These are phyloP conservation scores for Manihot esculenta DNA, from an alignment of 441 rosid genomes.

Conservation along the genomic window DNA sequence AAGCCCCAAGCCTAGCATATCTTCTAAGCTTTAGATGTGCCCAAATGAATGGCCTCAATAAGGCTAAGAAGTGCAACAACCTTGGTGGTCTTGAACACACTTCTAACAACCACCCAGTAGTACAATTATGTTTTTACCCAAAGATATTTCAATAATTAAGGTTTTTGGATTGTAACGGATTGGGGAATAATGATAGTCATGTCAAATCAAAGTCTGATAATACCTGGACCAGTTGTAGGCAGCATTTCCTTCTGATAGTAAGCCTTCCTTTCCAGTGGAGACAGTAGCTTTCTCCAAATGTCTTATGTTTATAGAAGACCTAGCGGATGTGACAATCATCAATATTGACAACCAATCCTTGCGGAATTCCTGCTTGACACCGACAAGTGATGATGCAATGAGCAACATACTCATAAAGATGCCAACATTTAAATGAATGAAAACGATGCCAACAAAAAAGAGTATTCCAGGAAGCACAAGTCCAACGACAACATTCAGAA, in stretches of 20 bases:
- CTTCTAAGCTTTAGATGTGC: neutral
- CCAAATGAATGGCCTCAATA: neutral
- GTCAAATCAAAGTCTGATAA: slow-evolving; percentile 7
- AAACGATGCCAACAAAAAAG: slow-evolving; percentile 9
- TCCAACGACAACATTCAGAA: neutral
- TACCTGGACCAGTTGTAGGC: slow-evolving; percentile 99
- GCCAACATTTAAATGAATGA: slow-evolving; percentile 9
- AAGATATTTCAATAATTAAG: neutral
- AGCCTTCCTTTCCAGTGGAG: slow-evolving; percentile 99
- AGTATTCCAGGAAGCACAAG: neutral
- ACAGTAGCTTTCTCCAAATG: slow-evolving; percentile 98
- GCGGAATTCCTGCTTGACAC: slow-evolving; percentile 78
- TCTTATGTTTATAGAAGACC: slow-evolving; percentile 93
- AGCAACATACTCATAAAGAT: slow-evolving; percentile 12
- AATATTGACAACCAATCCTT: slow-evolving; percentile 94
- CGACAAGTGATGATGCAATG: slow-evolving; percentile 17
- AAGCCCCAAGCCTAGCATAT: too few relatives aligned
- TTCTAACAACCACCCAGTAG: neutral
- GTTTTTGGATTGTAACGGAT: neutral
- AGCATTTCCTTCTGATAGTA: slow-evolving; percentile 99
- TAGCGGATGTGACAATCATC: slow-evolving; percentile 97
- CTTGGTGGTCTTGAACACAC: neutral
- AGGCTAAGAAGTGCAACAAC: neutral
- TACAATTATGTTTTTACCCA: neutral
- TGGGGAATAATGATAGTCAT: neutral